Evolutionary conservation across 106 monocot species (phyloP).

Genomic region (Acorus calamus): DNA sequence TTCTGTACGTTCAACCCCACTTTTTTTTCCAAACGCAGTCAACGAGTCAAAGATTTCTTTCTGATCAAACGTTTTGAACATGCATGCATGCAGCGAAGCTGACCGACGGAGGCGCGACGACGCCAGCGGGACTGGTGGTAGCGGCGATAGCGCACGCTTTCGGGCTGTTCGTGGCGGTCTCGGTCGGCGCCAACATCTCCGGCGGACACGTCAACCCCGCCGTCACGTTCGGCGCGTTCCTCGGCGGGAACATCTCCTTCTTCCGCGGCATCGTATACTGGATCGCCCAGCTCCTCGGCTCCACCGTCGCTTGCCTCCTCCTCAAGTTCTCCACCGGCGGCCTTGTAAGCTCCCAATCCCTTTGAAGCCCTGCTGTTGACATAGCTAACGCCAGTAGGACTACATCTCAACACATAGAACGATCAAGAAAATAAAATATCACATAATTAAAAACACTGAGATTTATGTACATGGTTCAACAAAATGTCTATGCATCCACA

Average conservation of each 20-base stretch:
- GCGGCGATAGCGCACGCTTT: slow-evolving; percentile 35
- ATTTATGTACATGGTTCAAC: too few relatives aligned
- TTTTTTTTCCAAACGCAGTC: neutral
- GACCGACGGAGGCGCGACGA: slow-evolving; percentile 12
- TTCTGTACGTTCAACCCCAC: slow-evolving; percentile 9
- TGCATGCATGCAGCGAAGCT: slow-evolving; percentile 17
- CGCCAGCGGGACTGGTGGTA: slow-evolving; percentile 26
- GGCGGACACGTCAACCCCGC: slow-evolving; percentile 49
- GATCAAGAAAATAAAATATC: too few relatives aligned
- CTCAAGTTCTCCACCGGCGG: slow-evolving; percentile 32
- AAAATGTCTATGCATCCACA: too few relatives aligned
- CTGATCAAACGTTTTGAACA: neutral
- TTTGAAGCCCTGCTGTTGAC: too few relatives aligned
- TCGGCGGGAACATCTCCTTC: slow-evolving; percentile 47
- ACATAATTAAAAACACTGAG: too few relatives aligned
- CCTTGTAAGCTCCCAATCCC: neutral
- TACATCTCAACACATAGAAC: too few relatives aligned
- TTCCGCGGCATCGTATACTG: slow-evolving; percentile 36
- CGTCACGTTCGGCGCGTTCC: slow-evolving; percentile 47
- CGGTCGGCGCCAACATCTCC: slow-evolving; percentile 43
- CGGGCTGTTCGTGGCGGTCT: slow-evolving; percentile 40
- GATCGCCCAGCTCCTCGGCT: slow-evolving; percentile 38
- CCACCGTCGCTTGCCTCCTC: slow-evolving; percentile 36
- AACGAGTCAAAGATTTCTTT: neutral
- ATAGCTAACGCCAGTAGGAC: too few relatives aligned